A percentile compares a stretch with the other conserved stretches of the same genome.
Evolutionary conservation across 1,139 yeast species (phyloP).

Genomic region (Taiozyma onychis): DNA sequence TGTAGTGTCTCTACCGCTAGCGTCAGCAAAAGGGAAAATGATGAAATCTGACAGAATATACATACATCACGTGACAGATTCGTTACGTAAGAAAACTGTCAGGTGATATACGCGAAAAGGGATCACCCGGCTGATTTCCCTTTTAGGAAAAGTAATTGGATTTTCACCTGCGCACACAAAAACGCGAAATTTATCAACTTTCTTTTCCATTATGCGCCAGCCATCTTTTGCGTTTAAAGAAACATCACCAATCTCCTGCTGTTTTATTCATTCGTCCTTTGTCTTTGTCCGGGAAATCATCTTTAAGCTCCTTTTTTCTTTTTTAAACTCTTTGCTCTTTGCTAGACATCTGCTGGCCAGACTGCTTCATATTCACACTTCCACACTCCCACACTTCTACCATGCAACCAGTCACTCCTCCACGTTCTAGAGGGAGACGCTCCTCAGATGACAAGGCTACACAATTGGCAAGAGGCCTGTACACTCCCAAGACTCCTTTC

Average conservation of each 20-base stretch:
- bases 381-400: not conserved
- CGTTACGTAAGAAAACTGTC: not conserved
- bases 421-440: slow-evolving; percentile 9
- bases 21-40: not conserved
- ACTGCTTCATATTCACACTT: not conserved
- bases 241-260: not conserved
- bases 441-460: not conserved
- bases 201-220: not conserved
- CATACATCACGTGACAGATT: not conserved
- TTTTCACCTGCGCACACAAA: not conserved
- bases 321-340: not conserved
- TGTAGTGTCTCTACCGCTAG: too few relatives aligned
- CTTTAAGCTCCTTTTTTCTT: not conserved
- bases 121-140: not conserved
- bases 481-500: slow-evolving; percentile 21
- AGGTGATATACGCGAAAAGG: not conserved
- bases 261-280: not conserved
- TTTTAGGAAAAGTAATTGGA: not conserved
- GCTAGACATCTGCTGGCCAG: not conserved
- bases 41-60: too few relatives aligned
- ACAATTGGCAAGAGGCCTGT: slow-evolving; percentile 4
- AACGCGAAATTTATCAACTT: not conserved
- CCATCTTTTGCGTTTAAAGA: not conserved
- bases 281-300: not conserved
- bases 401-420: slow-evolving; percentile 21